Conservation (phyloP, 495 filamentous ascomycete genomes). For the Penicillium simplicissimum region DNA sequence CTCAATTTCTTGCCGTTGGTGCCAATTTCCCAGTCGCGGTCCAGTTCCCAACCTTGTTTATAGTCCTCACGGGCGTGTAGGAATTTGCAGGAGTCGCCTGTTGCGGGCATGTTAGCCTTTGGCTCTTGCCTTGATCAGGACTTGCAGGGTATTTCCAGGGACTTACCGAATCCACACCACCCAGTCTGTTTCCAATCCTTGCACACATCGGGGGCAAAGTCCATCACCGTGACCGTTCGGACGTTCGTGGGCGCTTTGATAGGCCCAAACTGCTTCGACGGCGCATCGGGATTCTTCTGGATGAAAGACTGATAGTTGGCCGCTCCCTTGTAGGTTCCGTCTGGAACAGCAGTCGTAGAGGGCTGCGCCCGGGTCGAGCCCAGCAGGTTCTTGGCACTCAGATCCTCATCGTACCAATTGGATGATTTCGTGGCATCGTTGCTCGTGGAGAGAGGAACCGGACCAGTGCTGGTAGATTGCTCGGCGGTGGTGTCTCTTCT, state of each 20-base stretch:
- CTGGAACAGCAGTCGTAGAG: constrained; percentile 32
- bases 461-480: constrained; percentile 55
- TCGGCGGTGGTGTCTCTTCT: constrained; percentile 49
- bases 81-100: constrained; percentile 78
- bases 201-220: constrained; percentile 92
- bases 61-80: constrained; percentile 85
- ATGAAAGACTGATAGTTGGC: constrained; percentile 74
- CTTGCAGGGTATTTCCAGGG: constrained; percentile 51
- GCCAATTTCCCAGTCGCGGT: constrained; percentile 86
- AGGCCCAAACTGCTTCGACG: constrained; percentile 71
- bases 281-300: constrained; percentile 79
- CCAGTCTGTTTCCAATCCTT: constrained; percentile 94
- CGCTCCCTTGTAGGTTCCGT: constrained; percentile 77
- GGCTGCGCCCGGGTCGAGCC: constrained; percentile 57
- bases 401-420: constrained; percentile 79
- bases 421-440: constrained; percentile 91
- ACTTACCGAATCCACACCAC: constrained; percentile 18
- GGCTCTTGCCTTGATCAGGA: not conserved
- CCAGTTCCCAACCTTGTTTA: constrained; percentile 92
- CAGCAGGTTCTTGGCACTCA: constrained; percentile 62
- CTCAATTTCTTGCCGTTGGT: constrained; percentile 71
- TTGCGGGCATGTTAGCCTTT: not conserved
- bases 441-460: constrained; percentile 56
- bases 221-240: constrained; percentile 84
- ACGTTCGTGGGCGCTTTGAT: constrained; percentile 89